These are phyloP conservation scores for Zygoascus biomembranicola DNA, from an alignment of 805 yeast species.

Conservation along the genomic window DNA sequence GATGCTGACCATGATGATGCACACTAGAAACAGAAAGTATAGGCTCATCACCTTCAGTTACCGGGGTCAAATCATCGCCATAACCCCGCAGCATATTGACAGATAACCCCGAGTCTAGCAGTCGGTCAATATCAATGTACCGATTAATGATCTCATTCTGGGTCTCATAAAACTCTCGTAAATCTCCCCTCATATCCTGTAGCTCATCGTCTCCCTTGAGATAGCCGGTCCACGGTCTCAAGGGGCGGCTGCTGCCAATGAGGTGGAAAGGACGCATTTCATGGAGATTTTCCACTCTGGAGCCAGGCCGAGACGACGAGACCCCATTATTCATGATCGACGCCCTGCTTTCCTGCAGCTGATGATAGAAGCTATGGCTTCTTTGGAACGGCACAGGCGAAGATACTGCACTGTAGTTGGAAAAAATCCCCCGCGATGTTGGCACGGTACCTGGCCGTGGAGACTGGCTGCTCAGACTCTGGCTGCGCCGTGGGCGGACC, in stretches of 20 bases:
- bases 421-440: background rate
- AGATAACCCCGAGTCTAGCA: conserved; percentile 66
- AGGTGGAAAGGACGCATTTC: conserved; percentile 40
- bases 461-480: background rate
- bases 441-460: background rate
- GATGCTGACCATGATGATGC: conserved; percentile 7
- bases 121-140: conserved; percentile 51
- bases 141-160: conserved; percentile 56
- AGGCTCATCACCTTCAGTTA: conserved; percentile 4
- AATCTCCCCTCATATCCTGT: conserved; percentile 19
- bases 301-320: background rate
- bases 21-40: background rate
- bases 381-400: background rate
- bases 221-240: conserved; percentile 34
- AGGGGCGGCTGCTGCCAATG: conserved; percentile 37
- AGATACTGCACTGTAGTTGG: background rate
- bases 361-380: conserved; percentile 1
- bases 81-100: conserved; percentile 56
- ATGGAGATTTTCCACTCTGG: conserved; percentile 27
- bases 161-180: conserved; percentile 40
- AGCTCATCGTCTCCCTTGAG: conserved; percentile 22
- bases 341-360: background rate
- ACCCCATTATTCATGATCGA: background rate
- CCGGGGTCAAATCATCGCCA: conserved; percentile 32
- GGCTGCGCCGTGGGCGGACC: background rate